phyloP scores from a whole-genome alignment of 2,329 filamentous ascomycete genomes.

The Fusarium pininemorale region DNA sequence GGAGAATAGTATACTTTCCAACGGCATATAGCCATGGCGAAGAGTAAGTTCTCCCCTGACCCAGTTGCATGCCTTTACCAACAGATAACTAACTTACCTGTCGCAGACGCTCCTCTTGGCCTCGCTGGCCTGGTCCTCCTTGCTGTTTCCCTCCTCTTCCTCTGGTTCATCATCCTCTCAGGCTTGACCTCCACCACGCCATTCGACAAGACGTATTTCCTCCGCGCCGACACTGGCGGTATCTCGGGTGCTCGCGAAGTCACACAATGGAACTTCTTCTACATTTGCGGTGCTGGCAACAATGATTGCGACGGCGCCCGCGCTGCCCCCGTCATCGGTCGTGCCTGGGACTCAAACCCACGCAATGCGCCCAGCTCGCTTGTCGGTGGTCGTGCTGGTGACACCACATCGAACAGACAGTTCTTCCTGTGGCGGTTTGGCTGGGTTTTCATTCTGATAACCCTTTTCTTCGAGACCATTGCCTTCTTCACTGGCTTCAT shows the following conservation, averaged over 20 bases:
- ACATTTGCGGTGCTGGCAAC: conserved; percentile 75
- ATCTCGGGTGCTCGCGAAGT: conserved; percentile 73
- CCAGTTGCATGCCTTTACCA: background rate
- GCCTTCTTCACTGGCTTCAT: conserved; percentile 75
- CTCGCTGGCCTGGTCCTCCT: conserved; percentile 59
- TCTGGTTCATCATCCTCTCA: conserved; percentile 68
- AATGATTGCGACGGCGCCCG: conserved; percentile 70
- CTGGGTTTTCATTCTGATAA: conserved; percentile 90
- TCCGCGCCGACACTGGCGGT: conserved; percentile 78
- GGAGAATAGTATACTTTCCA: background rate
- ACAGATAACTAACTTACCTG: conserved; percentile 10
- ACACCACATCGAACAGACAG: conserved; percentile 68
- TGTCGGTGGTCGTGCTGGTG: conserved; percentile 60
- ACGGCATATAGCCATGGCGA: conserved; percentile 30
- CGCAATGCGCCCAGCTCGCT: conserved; percentile 55
- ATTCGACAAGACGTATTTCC: conserved; percentile 83
- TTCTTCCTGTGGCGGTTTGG: conserved; percentile 91
- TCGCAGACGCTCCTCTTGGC: conserved; percentile 53
- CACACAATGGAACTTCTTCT: conserved; percentile 92
- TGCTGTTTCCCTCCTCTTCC: conserved; percentile 60
- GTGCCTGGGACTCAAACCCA: conserved; percentile 68
- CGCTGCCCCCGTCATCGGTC: conserved; percentile 75
- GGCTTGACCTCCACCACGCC: conserved; percentile 61
- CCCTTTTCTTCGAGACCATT: conserved; percentile 77
- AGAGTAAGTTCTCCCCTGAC: conserved; percentile 27